Conservation (phyloP, 495 filamentous ascomycete species). For the Podospora bellae-mahoneyi region DNA sequence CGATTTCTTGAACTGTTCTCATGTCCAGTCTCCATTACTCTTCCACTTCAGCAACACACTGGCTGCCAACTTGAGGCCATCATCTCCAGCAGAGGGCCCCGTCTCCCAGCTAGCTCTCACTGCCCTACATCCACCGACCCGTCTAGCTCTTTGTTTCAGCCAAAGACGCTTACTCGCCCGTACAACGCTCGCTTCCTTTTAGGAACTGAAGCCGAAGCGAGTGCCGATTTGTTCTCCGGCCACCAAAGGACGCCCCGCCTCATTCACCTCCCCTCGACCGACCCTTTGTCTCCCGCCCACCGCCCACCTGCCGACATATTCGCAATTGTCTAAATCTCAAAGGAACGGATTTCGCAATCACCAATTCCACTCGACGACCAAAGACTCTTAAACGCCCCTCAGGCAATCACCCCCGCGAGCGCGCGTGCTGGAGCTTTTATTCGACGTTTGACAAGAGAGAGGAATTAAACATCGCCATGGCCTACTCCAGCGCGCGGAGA, state of each 20-base stretch:
- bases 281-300: conserved; percentile 3
- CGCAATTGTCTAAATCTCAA: background rate
- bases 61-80: conserved; percentile 14
- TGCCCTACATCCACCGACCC: background rate
- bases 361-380: background rate
- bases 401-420: background rate
- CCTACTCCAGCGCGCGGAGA: conserved; percentile 64
- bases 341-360: background rate
- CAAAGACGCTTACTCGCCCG: conserved; percentile 15
- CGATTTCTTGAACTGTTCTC: conserved; percentile 19
- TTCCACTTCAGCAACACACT: conserved; percentile 4
- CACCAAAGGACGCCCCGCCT: background rate
- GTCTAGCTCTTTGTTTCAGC: conserved; percentile 9
- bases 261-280: background rate
- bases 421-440: background rate
- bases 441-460: conserved; percentile 4
- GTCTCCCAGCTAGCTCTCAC: background rate
- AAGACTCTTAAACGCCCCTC: conserved; percentile 2
- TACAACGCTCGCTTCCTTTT: conserved; percentile 5
- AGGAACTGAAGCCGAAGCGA: conserved; percentile 10
- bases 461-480: conserved; percentile 47
- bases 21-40: conserved; percentile 6
- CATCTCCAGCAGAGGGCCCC: conserved; percentile 11
- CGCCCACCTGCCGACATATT: background rate
- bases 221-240: conserved; percentile 9